phyloP scores from a whole-genome alignment of 2,329 filamentous ascomycete genomes.

The Davidsoniella neocaledoniae region DNA sequence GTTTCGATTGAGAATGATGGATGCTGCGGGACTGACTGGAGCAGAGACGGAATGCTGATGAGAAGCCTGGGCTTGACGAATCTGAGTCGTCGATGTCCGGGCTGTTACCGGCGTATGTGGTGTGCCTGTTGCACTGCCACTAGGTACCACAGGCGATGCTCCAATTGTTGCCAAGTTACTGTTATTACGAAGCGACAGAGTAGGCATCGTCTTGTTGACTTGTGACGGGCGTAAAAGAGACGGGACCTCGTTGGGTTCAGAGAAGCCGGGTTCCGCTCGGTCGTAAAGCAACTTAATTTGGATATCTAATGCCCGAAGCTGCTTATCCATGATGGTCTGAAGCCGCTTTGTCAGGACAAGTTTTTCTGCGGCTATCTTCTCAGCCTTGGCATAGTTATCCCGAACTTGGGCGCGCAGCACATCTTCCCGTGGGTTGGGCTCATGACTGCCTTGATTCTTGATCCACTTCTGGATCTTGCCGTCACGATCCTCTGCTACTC shows the following conservation, averaged over 20 bases:
- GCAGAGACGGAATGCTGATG: slow-evolving; percentile 38
- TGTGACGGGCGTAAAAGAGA: slow-evolving; percentile 43
- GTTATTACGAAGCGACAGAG: slow-evolving; percentile 14
- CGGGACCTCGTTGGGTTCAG: slow-evolving; percentile 44
- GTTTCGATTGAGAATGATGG: slow-evolving; percentile 40
- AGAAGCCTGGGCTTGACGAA: slow-evolving; percentile 30
- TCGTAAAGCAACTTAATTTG: slow-evolving; percentile 47
- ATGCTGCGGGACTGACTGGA: slow-evolving; percentile 42
- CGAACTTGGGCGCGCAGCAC: slow-evolving; percentile 46
- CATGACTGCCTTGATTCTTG: slow-evolving; percentile 56
- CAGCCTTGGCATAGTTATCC: slow-evolving; percentile 51
- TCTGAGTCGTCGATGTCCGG: slow-evolving; percentile 25
- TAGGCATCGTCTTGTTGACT: slow-evolving; percentile 27
- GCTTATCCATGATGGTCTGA: slow-evolving; percentile 42
- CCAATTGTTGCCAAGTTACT: slow-evolving; percentile 1
- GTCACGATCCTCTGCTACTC: slow-evolving; percentile 56
- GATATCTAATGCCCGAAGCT: slow-evolving; percentile 43
- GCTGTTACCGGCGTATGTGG: slow-evolving; percentile 23
- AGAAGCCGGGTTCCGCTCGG: slow-evolving; percentile 43
- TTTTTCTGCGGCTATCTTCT: slow-evolving; percentile 61
- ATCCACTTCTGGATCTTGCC: slow-evolving; percentile 67
- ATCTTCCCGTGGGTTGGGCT: slow-evolving; percentile 60
- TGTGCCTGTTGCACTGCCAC: slow-evolving; percentile 11
- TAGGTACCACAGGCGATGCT: slow-evolving; percentile 1
- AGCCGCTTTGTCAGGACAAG: slow-evolving; percentile 50